Evolutionary conservation across 305 asterid species (phyloP), one percentile per base, ranked within the genome.

Genomic region (Nicotiana rustica): DNA sequence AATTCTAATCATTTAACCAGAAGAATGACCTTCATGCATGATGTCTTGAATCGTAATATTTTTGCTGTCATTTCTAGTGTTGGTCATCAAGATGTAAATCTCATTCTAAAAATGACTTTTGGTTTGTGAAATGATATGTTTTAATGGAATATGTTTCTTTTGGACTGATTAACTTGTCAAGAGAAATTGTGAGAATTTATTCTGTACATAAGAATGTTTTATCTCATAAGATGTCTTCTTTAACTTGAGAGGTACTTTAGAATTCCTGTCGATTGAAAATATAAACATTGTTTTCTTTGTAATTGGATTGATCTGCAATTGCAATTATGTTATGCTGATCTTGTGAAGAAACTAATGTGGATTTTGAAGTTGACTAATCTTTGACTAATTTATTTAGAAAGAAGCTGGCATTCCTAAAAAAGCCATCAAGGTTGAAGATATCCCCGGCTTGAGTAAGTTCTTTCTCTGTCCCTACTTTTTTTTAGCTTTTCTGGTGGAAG

Each of bases 401-500:
- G 99, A 96, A 88, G 97, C 97, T 84, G 99, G 99, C 80, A 84
- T 94, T 85, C 98, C 99, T 79, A 96, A 91, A 84, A 91, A 85
- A 78, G 71, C 91, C 84, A 80, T 91, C 93, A 94, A 94, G 88
- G 94, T 89, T 56, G 98, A 94, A 84, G 98, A 96, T 81, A 93
- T 96, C 76, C 97, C 92, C 79, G 99, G 99, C 86, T 89, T 96
- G 93, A 93, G 99, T 96, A 89, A 89, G 98, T 94, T 71, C 77
- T 84, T 36, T 79, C 77, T 67, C 67, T 85, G 82, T 80, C 83
- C 49, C 38, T 81, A 5, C 66, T 67, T 31, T 57, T n/a, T 19
- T 13, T 55, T 67, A 47, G 59, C 44, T 62, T 77, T 59, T 65
- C 81, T 84, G 44, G 7, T 80, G 79, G 29, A 57, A 29, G 9